phyloP scores from a whole-genome alignment of 176 grass and related monocot species.

The Guadua angustifolia region DNA sequence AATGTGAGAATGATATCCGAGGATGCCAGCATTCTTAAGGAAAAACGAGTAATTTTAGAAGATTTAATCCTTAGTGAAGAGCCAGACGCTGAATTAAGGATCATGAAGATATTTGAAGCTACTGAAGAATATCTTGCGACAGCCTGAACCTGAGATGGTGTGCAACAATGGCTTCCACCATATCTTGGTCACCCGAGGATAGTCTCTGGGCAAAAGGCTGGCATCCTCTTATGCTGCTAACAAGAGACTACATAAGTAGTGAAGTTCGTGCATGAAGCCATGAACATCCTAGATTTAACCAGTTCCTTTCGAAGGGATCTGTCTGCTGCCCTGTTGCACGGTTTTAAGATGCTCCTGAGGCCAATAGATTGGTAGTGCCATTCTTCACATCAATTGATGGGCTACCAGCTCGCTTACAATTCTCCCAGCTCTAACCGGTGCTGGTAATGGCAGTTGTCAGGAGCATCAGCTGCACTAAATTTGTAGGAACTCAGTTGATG shows the following conservation, averaged over 20 bases:
- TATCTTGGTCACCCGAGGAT: slow-evolving; percentile 78
- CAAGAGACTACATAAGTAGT: neutral
- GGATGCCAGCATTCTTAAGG: slow-evolving; percentile 47
- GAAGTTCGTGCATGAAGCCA: neutral
- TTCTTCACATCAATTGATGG: neutral
- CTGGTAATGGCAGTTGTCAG: neutral
- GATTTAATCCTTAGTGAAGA: slow-evolving; percentile 82
- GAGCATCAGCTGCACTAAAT: neutral
- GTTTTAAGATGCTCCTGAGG: neutral
- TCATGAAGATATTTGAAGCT: slow-evolving; percentile 58
- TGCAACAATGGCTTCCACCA: slow-evolving; percentile 53
- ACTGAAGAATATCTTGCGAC: slow-evolving; percentile 56
- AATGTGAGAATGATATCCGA: slow-evolving; percentile 78
- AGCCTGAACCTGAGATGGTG: slow-evolving; percentile 87
- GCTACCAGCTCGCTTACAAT: neutral
- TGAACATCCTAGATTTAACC: neutral
- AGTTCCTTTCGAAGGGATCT: too few relatives aligned
- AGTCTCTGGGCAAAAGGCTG: slow-evolving; percentile 79
- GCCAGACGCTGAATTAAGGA: slow-evolving; percentile 60
- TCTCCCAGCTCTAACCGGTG: neutral
- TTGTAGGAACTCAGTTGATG: neutral
- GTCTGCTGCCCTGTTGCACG: neutral
- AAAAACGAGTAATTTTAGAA: slow-evolving; percentile 59
- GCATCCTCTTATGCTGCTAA: slow-evolving; percentile 29
- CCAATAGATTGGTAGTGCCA: neutral